phyloP scores from a whole-genome alignment of 1,284 basidiomycete genomes.

The Farysia itapuensis region DNA sequence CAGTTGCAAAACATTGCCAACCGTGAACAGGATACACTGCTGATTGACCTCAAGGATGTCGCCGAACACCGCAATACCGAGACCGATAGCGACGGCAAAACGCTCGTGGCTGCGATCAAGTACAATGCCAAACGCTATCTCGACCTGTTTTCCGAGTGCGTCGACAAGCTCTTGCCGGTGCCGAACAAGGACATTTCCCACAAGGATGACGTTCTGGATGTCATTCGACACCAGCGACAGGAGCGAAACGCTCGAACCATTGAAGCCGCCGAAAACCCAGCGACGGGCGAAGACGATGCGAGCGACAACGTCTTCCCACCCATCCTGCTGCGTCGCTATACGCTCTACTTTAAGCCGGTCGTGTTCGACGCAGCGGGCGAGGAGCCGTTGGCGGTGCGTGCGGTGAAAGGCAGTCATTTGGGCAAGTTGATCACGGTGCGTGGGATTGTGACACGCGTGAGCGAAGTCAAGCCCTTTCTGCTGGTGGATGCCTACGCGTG shows the following conservation, averaged over 20 bases:
- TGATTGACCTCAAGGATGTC: constrained; percentile 80
- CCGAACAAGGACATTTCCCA: constrained; percentile 78
- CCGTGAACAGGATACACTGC: constrained; percentile 80
- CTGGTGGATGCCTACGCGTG: constrained; percentile 98
- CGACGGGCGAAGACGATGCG: constrained; percentile 26
- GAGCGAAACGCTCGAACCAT: constrained; percentile 81
- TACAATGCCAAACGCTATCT: constrained; percentile 88
- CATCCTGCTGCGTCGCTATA: constrained; percentile 88
- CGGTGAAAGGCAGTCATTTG: constrained; percentile 80
- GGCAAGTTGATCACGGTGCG: constrained; percentile 92
- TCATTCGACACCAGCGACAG: constrained; percentile 73
- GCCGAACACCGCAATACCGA: constrained; percentile 60
- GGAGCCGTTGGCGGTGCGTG: constrained; percentile 76
- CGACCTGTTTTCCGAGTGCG: constrained; percentile 82
- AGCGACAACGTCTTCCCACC: constrained; percentile 66
- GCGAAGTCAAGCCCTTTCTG: constrained; percentile 95
- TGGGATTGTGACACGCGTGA: constrained; percentile 96
- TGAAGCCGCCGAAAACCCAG: constrained; percentile 41
- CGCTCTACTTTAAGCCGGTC: constrained; percentile 88
- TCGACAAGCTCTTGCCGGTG: constrained; percentile 71
- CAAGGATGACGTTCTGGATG: constrained; percentile 65
- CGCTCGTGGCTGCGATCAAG: constrained; percentile 64
- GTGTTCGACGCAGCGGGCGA: constrained; percentile 56
- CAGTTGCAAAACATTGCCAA: constrained; percentile 93
- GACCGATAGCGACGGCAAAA: constrained; percentile 25